Base-by-base conservation (phyloP, 495 filamentous ascomycete genomes). In the Penicillium canariense region DNA sequence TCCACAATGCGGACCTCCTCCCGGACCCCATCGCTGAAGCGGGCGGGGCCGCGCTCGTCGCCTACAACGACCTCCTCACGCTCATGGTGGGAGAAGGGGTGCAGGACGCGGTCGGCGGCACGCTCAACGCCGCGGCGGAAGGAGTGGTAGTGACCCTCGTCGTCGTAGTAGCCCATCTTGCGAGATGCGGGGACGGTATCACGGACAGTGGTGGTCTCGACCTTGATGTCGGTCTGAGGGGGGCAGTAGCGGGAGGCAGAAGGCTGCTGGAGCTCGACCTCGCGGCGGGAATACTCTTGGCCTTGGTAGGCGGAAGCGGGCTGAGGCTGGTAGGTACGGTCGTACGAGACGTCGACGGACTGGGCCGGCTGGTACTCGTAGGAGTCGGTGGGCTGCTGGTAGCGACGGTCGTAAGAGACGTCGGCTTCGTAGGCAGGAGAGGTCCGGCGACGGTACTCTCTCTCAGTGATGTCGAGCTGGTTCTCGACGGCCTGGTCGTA, bases 111-210 rank as follows among this genome's bases (percentile, higher is more conserved):
- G 77, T 96, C 89, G 67, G 89, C 89, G 71, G 87, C 86, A 67
- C 86, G 85, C 80, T 90, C 85, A 50, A 96, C 69, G 66, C 89
- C 87, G 72, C 88, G 87, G 71, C 91, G 89, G 86, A 96, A 86
- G 54, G 88, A 93, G 81, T 96, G 91, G 78, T 96, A 90, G 66
- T 90, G 86, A 75, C 91, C 91, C 83, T 93, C 87, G 78, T 95
- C 89, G 89, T 96, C 91, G 90, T 95, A 96, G 84, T 96, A 97
- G 81, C 90, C 92, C 92, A 97, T 97, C 72, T 89, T 89, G 76
- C 77, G 76, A 77, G 63, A 45, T 32, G 81, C 78, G 45, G 70
- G 66, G 49, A 64, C 58, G 58, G 55, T 38, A 32, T 61, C 54
- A 47, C 59, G 72, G 59, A 62, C 70, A 52, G 77, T 82, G 40